Conservation (phyloP, 768 basidiomycete genomes). For the Hemileccinum impolitum region DNA sequence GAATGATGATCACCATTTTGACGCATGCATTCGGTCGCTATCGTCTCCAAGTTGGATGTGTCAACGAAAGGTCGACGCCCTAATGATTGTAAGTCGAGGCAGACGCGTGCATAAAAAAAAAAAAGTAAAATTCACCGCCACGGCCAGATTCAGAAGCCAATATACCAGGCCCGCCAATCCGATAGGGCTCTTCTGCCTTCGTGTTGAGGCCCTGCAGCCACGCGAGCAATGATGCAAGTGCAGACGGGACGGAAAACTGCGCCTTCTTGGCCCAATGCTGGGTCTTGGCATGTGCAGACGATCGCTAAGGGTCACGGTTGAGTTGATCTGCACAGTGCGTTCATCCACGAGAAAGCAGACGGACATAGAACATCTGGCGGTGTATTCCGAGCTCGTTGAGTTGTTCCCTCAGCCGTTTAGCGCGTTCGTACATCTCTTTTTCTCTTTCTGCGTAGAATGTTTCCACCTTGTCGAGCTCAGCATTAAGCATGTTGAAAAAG, state of each 20-base stretch:
- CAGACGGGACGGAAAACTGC: background rate
- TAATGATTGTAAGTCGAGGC: background rate
- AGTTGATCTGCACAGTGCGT: background rate
- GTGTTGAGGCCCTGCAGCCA: background rate
- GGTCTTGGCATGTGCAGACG: background rate
- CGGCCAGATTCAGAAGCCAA: constrained; percentile 18
- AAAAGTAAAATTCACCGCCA: constrained; percentile 7
- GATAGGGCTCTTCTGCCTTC: background rate
- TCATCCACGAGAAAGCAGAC: constrained; percentile 12
- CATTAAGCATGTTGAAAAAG: constrained; percentile 76
- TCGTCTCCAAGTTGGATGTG: background rate
- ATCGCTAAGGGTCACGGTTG: constrained; percentile 7
- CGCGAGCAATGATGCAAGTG: constrained; percentile 3
- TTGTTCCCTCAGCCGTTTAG: constrained; percentile 55
- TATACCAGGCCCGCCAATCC: background rate
- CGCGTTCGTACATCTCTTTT: constrained; percentile 51
- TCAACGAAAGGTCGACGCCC: background rate
- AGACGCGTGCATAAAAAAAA: background rate
- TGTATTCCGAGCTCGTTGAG: constrained; percentile 72
- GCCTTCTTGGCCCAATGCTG: constrained; percentile 10
- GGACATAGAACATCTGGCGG: constrained; percentile 52
- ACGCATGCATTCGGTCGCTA: background rate
- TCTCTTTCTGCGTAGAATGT: constrained; percentile 74
- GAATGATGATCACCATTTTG: background rate
- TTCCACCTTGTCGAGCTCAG: constrained; percentile 82